Evolutionary conservation across 2,329 filamentous ascomycete species (phyloP).

Genomic region (Passalora sequoiae): DNA sequence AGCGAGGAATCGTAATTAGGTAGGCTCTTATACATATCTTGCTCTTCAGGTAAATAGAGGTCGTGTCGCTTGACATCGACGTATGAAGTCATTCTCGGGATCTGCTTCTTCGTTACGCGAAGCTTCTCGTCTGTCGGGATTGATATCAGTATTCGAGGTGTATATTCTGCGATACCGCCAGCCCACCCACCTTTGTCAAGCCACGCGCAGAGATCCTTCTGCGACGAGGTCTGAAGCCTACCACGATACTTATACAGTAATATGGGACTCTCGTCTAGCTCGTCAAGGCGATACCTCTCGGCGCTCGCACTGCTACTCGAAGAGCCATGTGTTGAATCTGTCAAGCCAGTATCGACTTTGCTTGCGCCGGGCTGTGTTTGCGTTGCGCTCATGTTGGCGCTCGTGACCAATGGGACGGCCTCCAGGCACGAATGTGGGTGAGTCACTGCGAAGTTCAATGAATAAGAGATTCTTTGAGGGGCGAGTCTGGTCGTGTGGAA

Average conservation of each 20-base stretch:
- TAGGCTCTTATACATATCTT: slow-evolving; percentile 29
- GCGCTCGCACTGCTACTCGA: slow-evolving; percentile 38
- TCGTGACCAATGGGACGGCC: slow-evolving; percentile 15
- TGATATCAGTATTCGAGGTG: slow-evolving; percentile 1
- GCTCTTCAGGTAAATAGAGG: slow-evolving; percentile 39
- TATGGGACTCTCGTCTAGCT: slow-evolving; percentile 40
- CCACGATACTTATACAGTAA: slow-evolving; percentile 45
- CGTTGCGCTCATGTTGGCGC: slow-evolving; percentile 21
- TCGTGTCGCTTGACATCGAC: slow-evolving; percentile 45
- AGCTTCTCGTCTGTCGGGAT: slow-evolving; percentile 37
- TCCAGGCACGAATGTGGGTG: slow-evolving; percentile 12
- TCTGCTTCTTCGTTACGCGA: slow-evolving; percentile 44
- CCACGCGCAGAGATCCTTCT: slow-evolving; percentile 40
- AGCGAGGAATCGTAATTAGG: slow-evolving; percentile 45
- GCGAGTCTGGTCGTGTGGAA: slow-evolving; percentile 12
- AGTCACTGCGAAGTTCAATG: slow-evolving; percentile 14
- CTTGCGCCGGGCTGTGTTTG: slow-evolving; percentile 16
- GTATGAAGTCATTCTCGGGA: slow-evolving; percentile 43
- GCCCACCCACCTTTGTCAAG: slow-evolving; percentile 33
- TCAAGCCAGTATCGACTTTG: slow-evolving; percentile 38
- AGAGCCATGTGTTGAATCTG: slow-evolving; percentile 37
- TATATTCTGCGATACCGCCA: too few species aligned
- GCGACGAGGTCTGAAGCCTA: slow-evolving; percentile 40
- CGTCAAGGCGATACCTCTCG: slow-evolving; percentile 40
- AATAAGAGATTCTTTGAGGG: slow-evolving; percentile 9